Evolutionary conservation across 139 green algal genomes (phyloP), one percentile per base, ranked within the genome.

Genomic region (Edaphochlamys debaryana): DNA sequence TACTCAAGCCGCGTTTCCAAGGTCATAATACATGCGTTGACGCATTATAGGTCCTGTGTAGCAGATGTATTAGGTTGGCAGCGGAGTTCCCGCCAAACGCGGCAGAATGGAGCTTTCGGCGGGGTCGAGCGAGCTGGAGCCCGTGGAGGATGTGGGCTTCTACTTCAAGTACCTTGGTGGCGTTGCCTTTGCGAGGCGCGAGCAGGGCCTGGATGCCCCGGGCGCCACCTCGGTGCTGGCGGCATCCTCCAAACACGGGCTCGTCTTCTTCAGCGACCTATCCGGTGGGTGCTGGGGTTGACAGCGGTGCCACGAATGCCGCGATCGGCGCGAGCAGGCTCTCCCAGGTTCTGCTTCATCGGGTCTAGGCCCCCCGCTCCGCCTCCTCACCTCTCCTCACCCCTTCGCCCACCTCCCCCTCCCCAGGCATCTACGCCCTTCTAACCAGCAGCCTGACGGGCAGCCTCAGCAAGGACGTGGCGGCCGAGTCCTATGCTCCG

Each of bases 111-210:
- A 69, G 2, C 4, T 81, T 34, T 29, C 30, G 30, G 71, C 34
- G 29, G 42, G 40, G 15, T 4, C 60, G 3, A 45, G 3, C 25
- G 72, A 48, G 13, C 50, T 77, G 67, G 79, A 69, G 3, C 15
- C 70, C 17, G 45, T 32, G 13, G 82, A 87, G 52, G 82, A 87
- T 52, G 34, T 87, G 3, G 82, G 82, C 4, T 82, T 79, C 34
- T 87, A 79, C 71, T 87, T 87, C 63, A 82, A 82, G 29, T 82
- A 80, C 58, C 40, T 78, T 4, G 82, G 82, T 25, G 82, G 82
- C 37, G n/a, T 87, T 11, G 41, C 67, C 0, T 87, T 87, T 40
- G 36, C 23, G 25, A 29, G 1, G 3, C 50, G 22, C 6, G 48
- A 64, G 4, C 34, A 48, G 23, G 20, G 69, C 0, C 1, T 72